Evolutionary conservation across 202 grass and related monocot genomes (phyloP).

Genomic region (Saccharum hybrid): DNA sequence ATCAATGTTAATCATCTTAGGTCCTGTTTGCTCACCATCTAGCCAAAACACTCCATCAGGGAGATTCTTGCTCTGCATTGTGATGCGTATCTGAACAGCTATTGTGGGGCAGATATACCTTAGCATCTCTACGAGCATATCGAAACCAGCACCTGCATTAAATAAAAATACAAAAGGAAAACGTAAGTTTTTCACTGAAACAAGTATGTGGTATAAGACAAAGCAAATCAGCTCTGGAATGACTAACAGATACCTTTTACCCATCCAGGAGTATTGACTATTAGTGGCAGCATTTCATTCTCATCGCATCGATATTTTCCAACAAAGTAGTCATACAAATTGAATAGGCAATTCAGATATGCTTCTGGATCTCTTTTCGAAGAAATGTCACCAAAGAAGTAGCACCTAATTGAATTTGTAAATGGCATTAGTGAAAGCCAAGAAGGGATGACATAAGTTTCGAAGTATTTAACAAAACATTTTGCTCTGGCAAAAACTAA

Average conservation of each 20-base stretch:
- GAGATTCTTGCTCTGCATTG: conserved; percentile 71
- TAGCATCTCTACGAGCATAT: conserved; percentile 82
- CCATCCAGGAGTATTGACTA: conserved; percentile 94
- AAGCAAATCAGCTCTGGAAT: conserved; percentile 39
- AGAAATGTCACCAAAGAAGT: conserved; percentile 86
- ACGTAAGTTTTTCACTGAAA: conserved; percentile 26
- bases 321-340: conserved; percentile 70
- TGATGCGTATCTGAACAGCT: conserved; percentile 74
- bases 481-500: background rate
- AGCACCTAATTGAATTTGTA: conserved; percentile 60
- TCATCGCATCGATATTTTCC: conserved; percentile 47
- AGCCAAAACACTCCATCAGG: conserved; percentile 87
- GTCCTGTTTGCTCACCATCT: conserved; percentile 48
- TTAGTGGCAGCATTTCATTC: conserved; percentile 59
- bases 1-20: conserved; percentile 56
- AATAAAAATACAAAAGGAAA: conserved; percentile 11
- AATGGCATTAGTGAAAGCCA: background rate
- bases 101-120: conserved; percentile 73
- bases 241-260: conserved; percentile 72
- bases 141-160: conserved; percentile 79
- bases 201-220: background rate
- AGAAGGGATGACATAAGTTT: background rate
- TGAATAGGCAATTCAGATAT: conserved; percentile 68
- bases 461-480: conserved; percentile 10
- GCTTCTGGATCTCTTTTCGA: conserved; percentile 89